Conservation (phyloP, 148 eudicot genomes). For the Persicaria maculosa region DNA sequence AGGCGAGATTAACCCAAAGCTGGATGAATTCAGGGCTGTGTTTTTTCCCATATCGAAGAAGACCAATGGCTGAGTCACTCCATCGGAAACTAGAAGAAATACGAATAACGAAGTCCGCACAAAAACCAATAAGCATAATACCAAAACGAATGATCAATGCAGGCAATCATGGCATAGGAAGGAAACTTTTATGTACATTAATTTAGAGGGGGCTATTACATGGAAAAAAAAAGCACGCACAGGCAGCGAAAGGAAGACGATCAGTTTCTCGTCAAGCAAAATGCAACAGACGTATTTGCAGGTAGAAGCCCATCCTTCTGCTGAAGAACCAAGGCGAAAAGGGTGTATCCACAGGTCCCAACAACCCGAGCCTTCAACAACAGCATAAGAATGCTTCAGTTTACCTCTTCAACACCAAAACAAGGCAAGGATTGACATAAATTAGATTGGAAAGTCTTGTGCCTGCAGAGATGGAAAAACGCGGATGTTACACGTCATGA, state of each 20-base stretch:
- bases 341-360: not conserved
- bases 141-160: not conserved
- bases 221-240: not conserved
- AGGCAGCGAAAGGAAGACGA: not conserved
- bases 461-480: not conserved
- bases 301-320: not conserved
- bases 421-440: not conserved
- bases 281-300: not conserved
- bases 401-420: not conserved
- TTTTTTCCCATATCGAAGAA: too few species aligned
- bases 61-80: too few species aligned
- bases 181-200: not conserved
- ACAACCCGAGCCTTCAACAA: not conserved
- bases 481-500: not conserved
- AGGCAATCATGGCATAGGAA: not conserved
- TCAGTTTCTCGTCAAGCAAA: not conserved
- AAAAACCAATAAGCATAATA: not conserved
- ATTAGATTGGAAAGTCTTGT: not conserved
- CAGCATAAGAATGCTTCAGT: not conserved
- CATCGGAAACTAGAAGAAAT: not conserved
- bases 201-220: not conserved
- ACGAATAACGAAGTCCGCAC: not conserved
- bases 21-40: too few species aligned
- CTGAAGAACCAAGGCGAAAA: not conserved
- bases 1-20: too few species aligned